Base-by-base conservation (phyloP, 1,139 yeast species). In the Ogataea hybrid region DNA sequence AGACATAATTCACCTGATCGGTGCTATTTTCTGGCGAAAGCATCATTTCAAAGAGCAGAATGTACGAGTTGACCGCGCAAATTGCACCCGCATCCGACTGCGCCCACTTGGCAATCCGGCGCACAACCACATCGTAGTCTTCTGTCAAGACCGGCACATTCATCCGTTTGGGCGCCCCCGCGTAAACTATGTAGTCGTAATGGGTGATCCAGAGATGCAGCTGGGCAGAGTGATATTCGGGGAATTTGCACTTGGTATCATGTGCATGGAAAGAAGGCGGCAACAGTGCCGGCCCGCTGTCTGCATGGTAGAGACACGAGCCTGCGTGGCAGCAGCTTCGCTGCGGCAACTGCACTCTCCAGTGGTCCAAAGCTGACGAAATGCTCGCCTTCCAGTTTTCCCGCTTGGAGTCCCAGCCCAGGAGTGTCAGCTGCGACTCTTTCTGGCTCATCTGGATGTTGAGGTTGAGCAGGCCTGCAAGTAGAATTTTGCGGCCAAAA, bases 201-300 rank as follows among this genome's bases (percentile, higher is more conserved):
- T 84, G 86, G 46, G 81, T 76, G 18, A 84, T 70, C 41, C 81
- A 64, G 39, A 86, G 73, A 6, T 78, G 71, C 11, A 84, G 75
- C 53, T 84, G 90, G 0, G 87, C 79, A 56, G 84, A 68, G 53
- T 83, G 89, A 58, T 79, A 81, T 46, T 77, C 73, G 0, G 82
- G 75, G 39, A 70, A 67, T 44, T 74, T 75, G 53, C 81, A 76
- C 17, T 75, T 52, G 0, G 65, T 61, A 52, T 67, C 69, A n/a
- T 51, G 41, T 5, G 27, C 16, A 14, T 25, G 32, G 25, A 17
- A 27, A 3, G 41, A 25, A 3, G 8, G 9, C 12, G 47, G 51
- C 28, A 44, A 23, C 25, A 35, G 27, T 7, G 30, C 27, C 9
- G 35, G 32, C 6, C 28, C 34, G 8, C 41, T 28, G n/a, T 40